Percentiles rank a stretch among this genome's conserved stretches.
These are phyloP conservation scores for Tanacetum coccineum DNA, from an alignment of 129 eudicot genomes.

Conservation along the genomic window DNA sequence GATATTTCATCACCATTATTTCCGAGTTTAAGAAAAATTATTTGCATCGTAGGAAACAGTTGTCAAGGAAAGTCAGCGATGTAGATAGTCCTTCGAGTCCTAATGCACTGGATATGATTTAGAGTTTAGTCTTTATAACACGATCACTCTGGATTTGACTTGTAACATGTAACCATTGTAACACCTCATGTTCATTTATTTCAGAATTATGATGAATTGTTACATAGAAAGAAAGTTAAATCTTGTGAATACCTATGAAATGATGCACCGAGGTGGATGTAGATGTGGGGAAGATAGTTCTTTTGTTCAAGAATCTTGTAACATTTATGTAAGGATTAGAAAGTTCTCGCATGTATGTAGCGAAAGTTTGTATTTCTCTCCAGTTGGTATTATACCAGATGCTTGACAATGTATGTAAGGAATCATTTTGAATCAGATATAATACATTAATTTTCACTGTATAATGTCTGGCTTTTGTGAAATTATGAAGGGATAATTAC, in stretches of 20 bases:
- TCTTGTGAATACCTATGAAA: not conserved
- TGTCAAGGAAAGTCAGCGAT: constrained; percentile 21
- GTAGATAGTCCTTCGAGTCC: constrained; percentile 20
- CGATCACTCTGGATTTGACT: not conserved
- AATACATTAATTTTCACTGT: too few relatives aligned
- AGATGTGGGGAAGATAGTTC: too few relatives aligned
- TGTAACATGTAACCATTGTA: too few relatives aligned
- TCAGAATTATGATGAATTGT: too few relatives aligned
- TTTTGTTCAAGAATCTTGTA: not conserved
- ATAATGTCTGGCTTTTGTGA: too few relatives aligned
- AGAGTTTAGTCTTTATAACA: not conserved
- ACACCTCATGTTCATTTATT: too few relatives aligned
- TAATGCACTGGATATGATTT: constrained; percentile 10
- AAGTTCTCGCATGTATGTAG: not conserved
- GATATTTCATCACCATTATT: constrained; percentile 3
- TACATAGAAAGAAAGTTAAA: too few relatives aligned
- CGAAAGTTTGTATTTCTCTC: not conserved
- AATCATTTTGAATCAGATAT: too few relatives aligned
- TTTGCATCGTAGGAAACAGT: constrained; percentile 4
- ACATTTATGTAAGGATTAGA: not conserved
- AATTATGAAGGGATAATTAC: too few relatives aligned
- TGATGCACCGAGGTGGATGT: too few relatives aligned
- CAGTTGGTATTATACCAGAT: not conserved
- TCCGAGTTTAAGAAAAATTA: constrained; percentile 10
- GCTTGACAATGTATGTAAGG: not conserved